Evolutionary conservation across 352 stramenopile species (phyloP).

Genomic region (Globisporangium okanoganense): DNA sequence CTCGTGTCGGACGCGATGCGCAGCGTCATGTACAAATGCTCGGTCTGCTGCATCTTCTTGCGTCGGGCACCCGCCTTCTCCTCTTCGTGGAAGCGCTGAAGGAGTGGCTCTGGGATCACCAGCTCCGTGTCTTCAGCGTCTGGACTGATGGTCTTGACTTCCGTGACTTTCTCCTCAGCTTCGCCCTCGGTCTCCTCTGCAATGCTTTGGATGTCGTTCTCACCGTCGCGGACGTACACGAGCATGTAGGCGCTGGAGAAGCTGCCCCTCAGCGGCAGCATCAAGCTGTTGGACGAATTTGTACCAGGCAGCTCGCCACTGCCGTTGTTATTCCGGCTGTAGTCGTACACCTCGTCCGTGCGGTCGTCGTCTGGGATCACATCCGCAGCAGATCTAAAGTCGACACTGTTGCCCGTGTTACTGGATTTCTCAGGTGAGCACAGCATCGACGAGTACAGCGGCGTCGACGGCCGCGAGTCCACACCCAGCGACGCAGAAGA

Average conservation of each 20-base stretch:
- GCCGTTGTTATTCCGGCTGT: slow-evolving; percentile 26
- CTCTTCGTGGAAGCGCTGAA: slow-evolving; percentile 75
- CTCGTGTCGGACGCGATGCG: slow-evolving; percentile 74
- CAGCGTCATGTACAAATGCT: slow-evolving; percentile 80
- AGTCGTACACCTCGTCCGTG: slow-evolving; percentile 41
- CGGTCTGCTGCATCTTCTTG: slow-evolving; percentile 78
- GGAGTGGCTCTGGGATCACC: slow-evolving; percentile 43
- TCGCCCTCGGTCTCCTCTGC: slow-evolving; percentile 17
- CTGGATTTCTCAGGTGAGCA: slow-evolving; percentile 38
- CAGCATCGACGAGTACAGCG: slow-evolving; percentile 51
- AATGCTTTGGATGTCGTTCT: slow-evolving; percentile 67
- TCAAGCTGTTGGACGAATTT: slow-evolving; percentile 28
- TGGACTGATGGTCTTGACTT: background rate
- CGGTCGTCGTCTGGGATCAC: slow-evolving; percentile 25
- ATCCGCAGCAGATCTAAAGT: slow-evolving; percentile 33
- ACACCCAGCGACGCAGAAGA: slow-evolving; percentile 1
- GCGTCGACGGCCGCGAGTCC: slow-evolving; percentile 29
- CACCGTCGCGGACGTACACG: slow-evolving; percentile 77
- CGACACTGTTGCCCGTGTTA: slow-evolving; percentile 19
- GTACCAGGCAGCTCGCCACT: slow-evolving; percentile 13
- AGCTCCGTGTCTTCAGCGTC: slow-evolving; percentile 18
- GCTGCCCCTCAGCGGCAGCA: slow-evolving; percentile 53
- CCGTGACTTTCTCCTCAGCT: background rate
- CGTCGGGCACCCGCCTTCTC: slow-evolving; percentile 59
- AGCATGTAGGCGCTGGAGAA: slow-evolving; percentile 90